phyloP scores from a whole-genome alignment of 805 yeast genomes.

The Lachancea waltii region DNA sequence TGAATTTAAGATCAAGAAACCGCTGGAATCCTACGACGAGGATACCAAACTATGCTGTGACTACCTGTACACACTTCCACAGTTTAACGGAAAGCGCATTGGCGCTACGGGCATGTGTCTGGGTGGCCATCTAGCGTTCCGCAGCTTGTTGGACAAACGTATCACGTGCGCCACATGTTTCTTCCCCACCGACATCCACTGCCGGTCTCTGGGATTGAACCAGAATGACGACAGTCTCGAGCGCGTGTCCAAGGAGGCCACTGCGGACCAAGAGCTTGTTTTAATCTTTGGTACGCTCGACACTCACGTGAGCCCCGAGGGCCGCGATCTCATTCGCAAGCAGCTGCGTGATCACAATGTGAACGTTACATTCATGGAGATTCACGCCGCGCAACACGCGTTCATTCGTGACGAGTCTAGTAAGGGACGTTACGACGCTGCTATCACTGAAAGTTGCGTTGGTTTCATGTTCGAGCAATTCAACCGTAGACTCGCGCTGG shows the following conservation, averaged over 20 bases:
- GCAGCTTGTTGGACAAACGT: constrained; percentile 55
- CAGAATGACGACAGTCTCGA: constrained; percentile 57
- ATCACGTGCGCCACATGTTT: constrained; percentile 66
- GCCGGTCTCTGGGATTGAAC: constrained; percentile 58
- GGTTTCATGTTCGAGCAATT: constrained; percentile 66
- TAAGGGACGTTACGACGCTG: constrained; percentile 80
- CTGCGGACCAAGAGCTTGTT: constrained; percentile 50
- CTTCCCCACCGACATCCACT: constrained; percentile 77
- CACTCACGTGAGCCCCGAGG: constrained; percentile 73
- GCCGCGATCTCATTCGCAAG: constrained; percentile 63
- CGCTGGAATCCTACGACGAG: constrained; percentile 67
- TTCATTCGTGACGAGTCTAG: constrained; percentile 72
- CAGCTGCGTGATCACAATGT: constrained; percentile 53
- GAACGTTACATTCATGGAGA: constrained; percentile 64
- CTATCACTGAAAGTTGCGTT: constrained; percentile 59
- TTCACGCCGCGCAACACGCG: constrained; percentile 78
- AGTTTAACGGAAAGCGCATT: constrained; percentile 58
- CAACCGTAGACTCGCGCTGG: constrained; percentile 58
- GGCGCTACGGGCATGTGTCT: constrained; percentile 87
- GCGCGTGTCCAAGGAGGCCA: constrained; percentile 44
- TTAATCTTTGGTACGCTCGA: constrained; percentile 75
- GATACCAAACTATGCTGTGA: constrained; percentile 61
- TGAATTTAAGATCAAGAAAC: constrained; percentile 56
- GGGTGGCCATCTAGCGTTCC: constrained; percentile 75
- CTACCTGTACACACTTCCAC: constrained; percentile 47